phyloP scores from a whole-genome alignment of 805 yeast genomes.

The Spathaspora arborariae region DNA sequence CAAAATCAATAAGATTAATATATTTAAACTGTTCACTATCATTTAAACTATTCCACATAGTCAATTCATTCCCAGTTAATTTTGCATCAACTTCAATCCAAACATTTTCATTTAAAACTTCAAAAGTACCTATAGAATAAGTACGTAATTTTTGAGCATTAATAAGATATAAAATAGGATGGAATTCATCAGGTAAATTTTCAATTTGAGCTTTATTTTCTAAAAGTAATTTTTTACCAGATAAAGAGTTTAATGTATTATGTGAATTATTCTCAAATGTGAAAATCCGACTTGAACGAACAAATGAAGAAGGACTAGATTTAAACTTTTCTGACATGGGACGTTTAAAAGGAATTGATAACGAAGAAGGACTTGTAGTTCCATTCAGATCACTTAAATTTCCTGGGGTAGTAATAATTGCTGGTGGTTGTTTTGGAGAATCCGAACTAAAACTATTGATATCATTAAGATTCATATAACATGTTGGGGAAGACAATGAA shows the following conservation, averaged over 20 bases:
- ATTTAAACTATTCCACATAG: conserved; percentile 35
- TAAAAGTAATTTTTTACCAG: conserved; percentile 11
- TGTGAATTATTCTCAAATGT: conserved; percentile 4
- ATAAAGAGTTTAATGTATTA: conserved; percentile 5
- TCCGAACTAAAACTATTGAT: neutral
- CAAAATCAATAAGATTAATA: conserved; percentile 47
- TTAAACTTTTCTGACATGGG: conserved; percentile 27
- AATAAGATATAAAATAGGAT: conserved; percentile 68
- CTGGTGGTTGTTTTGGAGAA: neutral
- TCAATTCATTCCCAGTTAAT: conserved; percentile 52
- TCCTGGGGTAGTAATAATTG: neutral
- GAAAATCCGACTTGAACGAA: conserved; percentile 28
- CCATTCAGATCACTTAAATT: neutral
- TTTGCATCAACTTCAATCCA: conserved; percentile 36
- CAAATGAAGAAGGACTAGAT: conserved; percentile 31
- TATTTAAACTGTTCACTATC: conserved; percentile 44
- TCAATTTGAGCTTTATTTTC: conserved; percentile 19
- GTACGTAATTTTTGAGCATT: conserved; percentile 66
- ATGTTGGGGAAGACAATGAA: conserved; percentile 3
- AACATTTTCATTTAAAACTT: conserved; percentile 21
- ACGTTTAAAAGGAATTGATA: conserved; percentile 11
- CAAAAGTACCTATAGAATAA: conserved; percentile 53
- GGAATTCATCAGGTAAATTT: conserved; percentile 56
- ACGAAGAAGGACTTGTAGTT: neutral
- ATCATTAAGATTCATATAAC: neutral